Percentiles rank a stretch among this genome's conserved stretches.
Conservation (phyloP, 352 stramenopile genomes). For the Thraustochytrium sp. region DNA sequence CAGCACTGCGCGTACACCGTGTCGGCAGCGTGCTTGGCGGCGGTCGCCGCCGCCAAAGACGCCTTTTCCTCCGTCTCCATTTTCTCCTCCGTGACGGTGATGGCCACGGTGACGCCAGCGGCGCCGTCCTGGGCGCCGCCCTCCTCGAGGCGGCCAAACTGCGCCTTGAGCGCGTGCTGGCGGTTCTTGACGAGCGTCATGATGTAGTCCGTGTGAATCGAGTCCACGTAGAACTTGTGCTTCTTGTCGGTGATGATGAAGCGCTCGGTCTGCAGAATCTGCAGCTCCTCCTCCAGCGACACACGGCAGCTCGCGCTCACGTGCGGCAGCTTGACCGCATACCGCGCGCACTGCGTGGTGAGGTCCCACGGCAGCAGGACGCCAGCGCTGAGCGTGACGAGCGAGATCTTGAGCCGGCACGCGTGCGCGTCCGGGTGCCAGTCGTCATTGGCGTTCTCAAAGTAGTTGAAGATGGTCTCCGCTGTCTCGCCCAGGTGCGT, state of each 20-base stretch:
- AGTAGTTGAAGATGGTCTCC: slow-evolving; percentile 72
- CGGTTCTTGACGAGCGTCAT: slow-evolving; percentile 48
- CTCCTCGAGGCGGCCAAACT: not conserved
- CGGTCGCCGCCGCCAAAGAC: not conserved
- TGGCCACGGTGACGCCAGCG: not conserved
- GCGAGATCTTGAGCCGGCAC: slow-evolving; percentile 63
- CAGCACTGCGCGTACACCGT: slow-evolving; percentile 27
- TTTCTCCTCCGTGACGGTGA: not conserved
- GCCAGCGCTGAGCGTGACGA: slow-evolving; percentile 60
- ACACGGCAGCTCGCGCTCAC: slow-evolving; percentile 47
- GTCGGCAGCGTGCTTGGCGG: not conserved
- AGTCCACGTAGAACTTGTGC: slow-evolving; percentile 28
- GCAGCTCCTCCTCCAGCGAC: slow-evolving; percentile 47
- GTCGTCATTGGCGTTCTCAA: slow-evolving; percentile 71
- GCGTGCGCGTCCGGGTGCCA: slow-evolving; percentile 77
- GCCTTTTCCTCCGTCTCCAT: not conserved
- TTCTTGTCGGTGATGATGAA: slow-evolving; percentile 37
- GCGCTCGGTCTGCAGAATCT: slow-evolving; percentile 45
- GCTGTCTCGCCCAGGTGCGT: slow-evolving; percentile 76
- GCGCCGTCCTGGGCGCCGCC: not conserved
- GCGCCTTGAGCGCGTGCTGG: not conserved
- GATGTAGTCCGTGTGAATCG: slow-evolving; percentile 42
- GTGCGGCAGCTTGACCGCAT: slow-evolving; percentile 47
- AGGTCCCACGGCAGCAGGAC: slow-evolving; percentile 42
- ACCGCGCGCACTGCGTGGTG: slow-evolving; percentile 46